Base-by-base conservation (phyloP, 352 stramenopile genomes). In the Lagenidium sp. region DNA sequence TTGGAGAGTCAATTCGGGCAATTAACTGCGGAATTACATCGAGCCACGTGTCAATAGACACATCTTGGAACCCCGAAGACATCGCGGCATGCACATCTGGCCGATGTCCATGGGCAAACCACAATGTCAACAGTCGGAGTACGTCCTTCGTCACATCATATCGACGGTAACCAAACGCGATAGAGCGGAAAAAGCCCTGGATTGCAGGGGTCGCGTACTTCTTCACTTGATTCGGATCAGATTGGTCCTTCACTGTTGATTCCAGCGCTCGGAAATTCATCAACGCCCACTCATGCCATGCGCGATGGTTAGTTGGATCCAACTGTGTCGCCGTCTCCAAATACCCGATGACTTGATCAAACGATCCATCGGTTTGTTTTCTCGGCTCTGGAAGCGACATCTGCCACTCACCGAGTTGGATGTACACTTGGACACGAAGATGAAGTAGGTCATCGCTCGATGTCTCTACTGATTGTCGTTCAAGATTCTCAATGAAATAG, bases 11-110 rank as follows among this genome's bases (percentile, higher is more conserved):
- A 37, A 94, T 87, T 41, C 94, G 85, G 2, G 94, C 94, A 53
- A 98, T 99, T 36, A 98, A 77, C 68, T 98, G 92, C 19, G 97
- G 97, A 24, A 99, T 94, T 6, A 99, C 97, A 36, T 96, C 88
- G 2, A 99, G 71, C 97, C 97, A 99, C 16, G 95, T 97, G 52
- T 99, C 97, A 24, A 99, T 78, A 24, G 85, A 92, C 8, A 99
- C 94, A 2, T 91, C 88, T 43, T 90, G 74, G 46, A 99, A 94
- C 8, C 95, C 89, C 20, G 63, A 55, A 16, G 55, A 74, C 76
- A 94, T 89, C 0, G 78, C 77, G 7, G 59, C 57, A 25, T 91
- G 78, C 4, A 94, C 92, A 38, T 99, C 91, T 6, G 73, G 68
- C 15, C 90, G 76, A 16, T 96, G 82, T 22, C 96, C 97, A 65